Evolutionary conservation across 2,329 filamentous ascomycete genomes (phyloP).

Genomic region (Cadophora luteo-olivacea): DNA sequence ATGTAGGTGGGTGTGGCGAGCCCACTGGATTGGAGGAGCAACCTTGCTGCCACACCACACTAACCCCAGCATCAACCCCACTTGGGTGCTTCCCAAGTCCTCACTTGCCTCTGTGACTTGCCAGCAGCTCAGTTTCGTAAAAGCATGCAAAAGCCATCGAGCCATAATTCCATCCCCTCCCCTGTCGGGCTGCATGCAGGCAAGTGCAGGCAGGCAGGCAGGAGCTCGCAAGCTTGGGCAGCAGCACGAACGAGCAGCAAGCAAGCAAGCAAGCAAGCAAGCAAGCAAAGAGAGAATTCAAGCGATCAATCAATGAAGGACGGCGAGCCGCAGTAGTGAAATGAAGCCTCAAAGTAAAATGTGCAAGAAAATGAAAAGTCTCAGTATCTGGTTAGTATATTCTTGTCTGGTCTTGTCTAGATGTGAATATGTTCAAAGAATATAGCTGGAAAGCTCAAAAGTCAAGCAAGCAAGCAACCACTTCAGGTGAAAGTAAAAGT

Average conservation of each 20-base stretch:
- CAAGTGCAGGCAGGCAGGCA: background rate
- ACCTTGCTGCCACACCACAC: conserved; percentile 28
- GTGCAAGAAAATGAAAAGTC: background rate
- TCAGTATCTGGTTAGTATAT: background rate
- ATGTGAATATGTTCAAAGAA: background rate
- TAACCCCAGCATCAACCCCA: conserved; percentile 14
- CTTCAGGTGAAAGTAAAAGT: background rate
- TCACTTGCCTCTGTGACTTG: background rate
- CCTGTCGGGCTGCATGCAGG: conserved; percentile 1
- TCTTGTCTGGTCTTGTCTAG: background rate
- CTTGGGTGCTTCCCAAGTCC: conserved; percentile 4
- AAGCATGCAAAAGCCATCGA: conserved; percentile 21
- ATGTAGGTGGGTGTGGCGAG: background rate
- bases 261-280: background rate
- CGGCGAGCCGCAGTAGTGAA: background rate
- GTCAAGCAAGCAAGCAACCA: background rate
- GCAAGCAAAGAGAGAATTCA: background rate
- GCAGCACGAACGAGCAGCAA: background rate
- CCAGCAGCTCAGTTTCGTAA: conserved; percentile 17
- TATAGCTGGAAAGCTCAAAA: background rate
- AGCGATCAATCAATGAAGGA: background rate
- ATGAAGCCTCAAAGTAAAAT: background rate
- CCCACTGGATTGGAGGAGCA: conserved; percentile 30
- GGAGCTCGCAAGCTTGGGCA: conserved; percentile 1
- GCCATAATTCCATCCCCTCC: conserved; percentile 12